Percentiles rank a stretch among this genome's conserved stretches.
phyloP scores from a whole-genome alignment of 2,329 filamentous ascomycete genomes.

The Verruconis gallopava region DNA sequence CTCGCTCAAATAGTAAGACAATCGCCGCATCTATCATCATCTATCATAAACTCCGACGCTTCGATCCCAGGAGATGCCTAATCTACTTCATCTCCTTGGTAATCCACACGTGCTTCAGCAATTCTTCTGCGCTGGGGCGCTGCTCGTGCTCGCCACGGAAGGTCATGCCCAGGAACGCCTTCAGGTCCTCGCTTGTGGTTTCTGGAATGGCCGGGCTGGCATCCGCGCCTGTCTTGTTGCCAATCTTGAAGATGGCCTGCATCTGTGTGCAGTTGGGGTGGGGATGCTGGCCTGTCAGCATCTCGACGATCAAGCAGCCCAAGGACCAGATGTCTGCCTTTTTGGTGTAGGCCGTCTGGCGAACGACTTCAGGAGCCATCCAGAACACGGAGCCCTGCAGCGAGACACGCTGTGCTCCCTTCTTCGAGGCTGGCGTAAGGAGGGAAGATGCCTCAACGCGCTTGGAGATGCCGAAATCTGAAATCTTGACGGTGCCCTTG shows the following conservation, averaged over 20 bases:
- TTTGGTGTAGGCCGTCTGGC: constrained; percentile 93
- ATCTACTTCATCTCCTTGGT: constrained; percentile 4
- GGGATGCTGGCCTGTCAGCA: constrained; percentile 95
- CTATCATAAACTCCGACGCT: too few relatives aligned
- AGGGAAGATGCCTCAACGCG: constrained; percentile 88
- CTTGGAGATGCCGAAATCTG: constrained; percentile 97
- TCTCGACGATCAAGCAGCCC: constrained; percentile 92
- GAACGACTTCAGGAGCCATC: constrained; percentile 99
- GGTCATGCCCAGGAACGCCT: constrained; percentile 71
- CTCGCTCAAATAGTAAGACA: neutral
- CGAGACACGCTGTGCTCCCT: constrained; percentile 49
- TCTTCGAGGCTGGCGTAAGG: constrained; percentile 39
- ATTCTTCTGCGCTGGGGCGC: constrained; percentile 80
- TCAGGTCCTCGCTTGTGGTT: constrained; percentile 70
- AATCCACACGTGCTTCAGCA: constrained; percentile 51
- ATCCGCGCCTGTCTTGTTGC: constrained; percentile 47
- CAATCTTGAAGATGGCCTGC: constrained; percentile 96
- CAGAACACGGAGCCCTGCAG: constrained; percentile 97
- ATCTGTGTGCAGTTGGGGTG: constrained; percentile 96
- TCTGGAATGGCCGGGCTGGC: constrained; percentile 83
- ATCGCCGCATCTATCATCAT: neutral
- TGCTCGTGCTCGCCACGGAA: constrained; percentile 94
- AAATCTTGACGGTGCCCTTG: constrained; percentile 98
- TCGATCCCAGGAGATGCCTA: too few relatives aligned
- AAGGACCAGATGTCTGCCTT: constrained; percentile 99